These are phyloP conservation scores for Xylaria arbuscula DNA, from an alignment of 2,329 filamentous ascomycete genomes.

Conservation along the genomic window DNA sequence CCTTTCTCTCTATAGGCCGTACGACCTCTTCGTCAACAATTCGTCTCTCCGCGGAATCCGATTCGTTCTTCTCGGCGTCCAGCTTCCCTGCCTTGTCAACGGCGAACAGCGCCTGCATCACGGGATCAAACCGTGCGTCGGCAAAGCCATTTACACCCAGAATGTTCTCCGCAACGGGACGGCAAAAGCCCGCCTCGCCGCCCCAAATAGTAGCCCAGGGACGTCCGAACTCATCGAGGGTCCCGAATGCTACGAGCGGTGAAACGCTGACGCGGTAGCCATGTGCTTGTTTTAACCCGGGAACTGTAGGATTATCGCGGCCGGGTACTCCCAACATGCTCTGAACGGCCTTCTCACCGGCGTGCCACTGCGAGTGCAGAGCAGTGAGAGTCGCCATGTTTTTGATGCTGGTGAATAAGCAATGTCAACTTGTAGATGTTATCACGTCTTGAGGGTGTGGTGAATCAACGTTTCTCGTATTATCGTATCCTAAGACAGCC, in stretches of 20 bases:
- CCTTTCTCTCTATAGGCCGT: conserved; percentile 53
- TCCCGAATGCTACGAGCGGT: conserved; percentile 78
- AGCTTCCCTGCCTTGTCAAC: conserved; percentile 44
- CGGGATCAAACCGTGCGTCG: conserved; percentile 74
- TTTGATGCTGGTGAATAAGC: conserved; percentile 34
- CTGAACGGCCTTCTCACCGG: conserved; percentile 75
- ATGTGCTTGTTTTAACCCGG: conserved; percentile 71
- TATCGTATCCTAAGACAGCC: too few species aligned
- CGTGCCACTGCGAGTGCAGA: conserved; percentile 62
- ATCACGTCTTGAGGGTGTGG: not conserved
- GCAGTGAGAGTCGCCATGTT: conserved; percentile 32
- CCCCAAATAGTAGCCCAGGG: conserved; percentile 86
- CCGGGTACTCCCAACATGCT: conserved; percentile 67
- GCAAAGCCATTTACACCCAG: conserved; percentile 73
- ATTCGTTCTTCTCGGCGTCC: conserved; percentile 40
- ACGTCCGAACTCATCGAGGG: conserved; percentile 70
- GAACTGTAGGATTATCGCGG: conserved; percentile 72
- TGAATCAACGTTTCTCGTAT: not conserved
- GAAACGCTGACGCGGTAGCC: conserved; percentile 69
- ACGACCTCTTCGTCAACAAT: conserved; percentile 45
- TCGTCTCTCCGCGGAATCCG: conserved; percentile 43
- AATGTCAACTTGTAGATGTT: not conserved
- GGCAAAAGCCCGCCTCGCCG: conserved; percentile 75
- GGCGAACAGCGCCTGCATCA: conserved; percentile 71
- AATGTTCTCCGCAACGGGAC: conserved; percentile 69